A percentile compares a stretch with the other conserved stretches of the same genome.
These are phyloP conservation scores for Sclerotinia subarctica DNA, from an alignment of 2,329 filamentous ascomycete species.

Conservation along the genomic window DNA sequence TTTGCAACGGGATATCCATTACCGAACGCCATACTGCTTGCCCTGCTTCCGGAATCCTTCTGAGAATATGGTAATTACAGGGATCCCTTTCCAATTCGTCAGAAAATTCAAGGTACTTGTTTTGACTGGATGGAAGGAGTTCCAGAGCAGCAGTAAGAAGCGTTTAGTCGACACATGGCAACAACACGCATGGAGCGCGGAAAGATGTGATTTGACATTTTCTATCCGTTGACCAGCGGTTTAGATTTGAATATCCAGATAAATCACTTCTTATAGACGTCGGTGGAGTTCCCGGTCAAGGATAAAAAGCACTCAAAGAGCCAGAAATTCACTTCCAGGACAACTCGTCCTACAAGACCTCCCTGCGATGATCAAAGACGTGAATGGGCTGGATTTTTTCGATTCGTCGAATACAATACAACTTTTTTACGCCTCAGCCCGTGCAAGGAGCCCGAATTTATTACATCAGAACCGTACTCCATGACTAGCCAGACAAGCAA, in stretches of 20 bases:
- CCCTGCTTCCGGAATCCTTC: background rate
- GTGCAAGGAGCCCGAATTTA: background rate
- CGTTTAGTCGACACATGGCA: too few relatives aligned
- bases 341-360: background rate
- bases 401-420: background rate
- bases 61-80: background rate
- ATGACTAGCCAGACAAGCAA: background rate
- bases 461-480: background rate
- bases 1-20: background rate
- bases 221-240: background rate
- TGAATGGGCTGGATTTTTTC: background rate
- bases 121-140: too few relatives aligned
- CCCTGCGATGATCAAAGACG: background rate
- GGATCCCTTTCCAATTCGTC: too few relatives aligned
- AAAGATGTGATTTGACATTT: background rate
- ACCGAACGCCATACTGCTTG: background rate
- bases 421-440: background rate
- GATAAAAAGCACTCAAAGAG: background rate
- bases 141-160: too few relatives aligned
- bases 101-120: too few relatives aligned
- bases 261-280: background rate
- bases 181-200: too few relatives aligned
- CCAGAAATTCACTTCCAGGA: background rate
- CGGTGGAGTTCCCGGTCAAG: background rate
- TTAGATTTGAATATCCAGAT: background rate